These are phyloP conservation scores for Phytophthora parvispora DNA, from an alignment of 352 stramenopile species.

Conservation along the genomic window DNA sequence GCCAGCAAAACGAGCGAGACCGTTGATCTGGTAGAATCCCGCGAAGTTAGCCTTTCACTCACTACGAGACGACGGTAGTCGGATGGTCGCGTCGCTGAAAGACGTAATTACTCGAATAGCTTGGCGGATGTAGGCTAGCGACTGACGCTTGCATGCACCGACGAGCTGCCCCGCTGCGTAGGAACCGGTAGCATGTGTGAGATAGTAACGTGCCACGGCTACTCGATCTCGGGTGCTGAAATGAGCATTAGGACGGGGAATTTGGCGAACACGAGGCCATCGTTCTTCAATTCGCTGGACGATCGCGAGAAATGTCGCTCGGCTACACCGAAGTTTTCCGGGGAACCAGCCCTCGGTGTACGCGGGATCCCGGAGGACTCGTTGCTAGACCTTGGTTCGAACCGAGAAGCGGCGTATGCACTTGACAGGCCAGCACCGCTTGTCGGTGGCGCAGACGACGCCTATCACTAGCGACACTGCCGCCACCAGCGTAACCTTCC, in stretches of 20 bases:
- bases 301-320: background rate
- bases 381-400: background rate
- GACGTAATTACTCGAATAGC: too few relatives aligned
- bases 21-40: too few relatives aligned
- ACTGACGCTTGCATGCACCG: too few relatives aligned
- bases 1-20: too few relatives aligned
- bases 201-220: background rate
- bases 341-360: background rate
- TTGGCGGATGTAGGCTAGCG: too few relatives aligned
- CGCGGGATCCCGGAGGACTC: background rate
- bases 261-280: background rate
- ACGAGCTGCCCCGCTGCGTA: background rate
- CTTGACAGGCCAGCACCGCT: background rate
- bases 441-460: background rate
- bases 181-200: background rate
- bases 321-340: background rate
- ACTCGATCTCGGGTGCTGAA: background rate
- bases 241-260: background rate
- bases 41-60: too few relatives aligned
- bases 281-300: background rate
- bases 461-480: background rate
- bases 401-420: background rate
- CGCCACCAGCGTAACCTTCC: background rate
- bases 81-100: too few relatives aligned
- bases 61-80: too few relatives aligned